Conservation (phyloP, 176 grass and related monocot species). For the Hordeum marinum region DNA sequence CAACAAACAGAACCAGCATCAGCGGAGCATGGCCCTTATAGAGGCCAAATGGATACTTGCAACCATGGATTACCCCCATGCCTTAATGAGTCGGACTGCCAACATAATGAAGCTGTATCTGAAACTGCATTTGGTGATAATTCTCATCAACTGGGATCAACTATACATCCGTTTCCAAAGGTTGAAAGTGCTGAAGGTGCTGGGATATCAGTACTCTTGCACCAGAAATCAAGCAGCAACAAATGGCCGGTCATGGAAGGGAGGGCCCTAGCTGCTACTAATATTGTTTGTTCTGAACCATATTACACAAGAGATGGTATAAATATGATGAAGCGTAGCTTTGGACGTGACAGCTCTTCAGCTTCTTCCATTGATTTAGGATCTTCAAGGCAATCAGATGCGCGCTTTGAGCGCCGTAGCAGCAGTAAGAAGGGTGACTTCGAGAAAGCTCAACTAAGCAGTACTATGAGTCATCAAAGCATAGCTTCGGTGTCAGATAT, state of each 20-base stretch:
- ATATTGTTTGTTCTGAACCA: constrained; percentile 61
- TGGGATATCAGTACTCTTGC: constrained; percentile 69
- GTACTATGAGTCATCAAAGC: constrained; percentile 50
- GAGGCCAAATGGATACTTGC: constrained; percentile 24
- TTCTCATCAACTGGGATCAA: constrained; percentile 39
- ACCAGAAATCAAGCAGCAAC: constrained; percentile 58
- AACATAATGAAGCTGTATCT: constrained; percentile 13
- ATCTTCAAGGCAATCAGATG: constrained; percentile 54
- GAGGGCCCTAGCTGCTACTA: constrained; percentile 40
- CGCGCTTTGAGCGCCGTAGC: constrained; percentile 38
- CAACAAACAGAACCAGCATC: constrained; percentile 27
- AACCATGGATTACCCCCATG: constrained; percentile 12
- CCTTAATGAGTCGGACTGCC: not conserved
- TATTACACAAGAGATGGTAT: constrained; percentile 64
- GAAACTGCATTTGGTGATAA: constrained; percentile 25
- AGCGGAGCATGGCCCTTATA: not conserved
- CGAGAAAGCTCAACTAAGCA: constrained; percentile 41
- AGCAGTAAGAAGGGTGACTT: constrained; percentile 50
- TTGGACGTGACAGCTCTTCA: constrained; percentile 63
- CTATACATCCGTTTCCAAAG: constrained; percentile 4
- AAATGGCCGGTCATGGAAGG: constrained; percentile 62
- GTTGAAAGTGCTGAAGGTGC: constrained; percentile 48
- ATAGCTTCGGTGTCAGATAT: constrained; percentile 75
- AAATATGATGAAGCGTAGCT: constrained; percentile 65
- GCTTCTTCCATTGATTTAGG: constrained; percentile 79